Base-by-base conservation (phyloP, 345 rosid genomes). In the Odontarrhena argentea region DNA sequence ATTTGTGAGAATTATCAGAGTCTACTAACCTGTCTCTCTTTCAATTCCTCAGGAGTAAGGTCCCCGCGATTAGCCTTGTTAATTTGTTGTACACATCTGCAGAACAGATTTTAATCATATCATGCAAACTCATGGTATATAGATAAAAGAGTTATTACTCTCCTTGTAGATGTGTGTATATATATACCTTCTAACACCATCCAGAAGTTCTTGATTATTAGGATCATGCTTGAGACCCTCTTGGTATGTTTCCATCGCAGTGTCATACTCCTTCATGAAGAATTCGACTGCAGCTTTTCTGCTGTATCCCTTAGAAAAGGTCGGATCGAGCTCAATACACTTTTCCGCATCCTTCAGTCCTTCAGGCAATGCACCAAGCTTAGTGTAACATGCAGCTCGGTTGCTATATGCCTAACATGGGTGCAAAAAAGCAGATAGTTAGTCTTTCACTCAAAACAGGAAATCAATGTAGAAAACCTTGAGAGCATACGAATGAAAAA, bases 261-360 rank as follows among this genome's bases (percentile, higher is more conserved):
- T 87, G 18, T 91, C 90, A 63, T 83, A 84, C 65, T 94, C 99
- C 55, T 94, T 94, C 97, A 91, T 71, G 89, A 88, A 88, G 72
- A 94, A 91, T 46, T 91, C 87, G 11, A 86, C 38, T 5, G 96
- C 94, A 38, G 92, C 97, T 73, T 93, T 93, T 70, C 96, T 79
- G 40, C 81, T 94, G 63, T 94, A 94, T 30, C 99, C 99, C 81
- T 87, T 87, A 0, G 91, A 40, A 69, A 94, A 94, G 43, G 92
- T 84, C 52, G 96, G 96, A 80, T 94, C 90, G 10, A 94, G 85
- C 76, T 87, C 96, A 66, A 88, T 87, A 80, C 99, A 91, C 60
- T 86, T 94, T 36, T 94, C 91, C 26, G 99, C 99, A 78, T 91
- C 97, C 70, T 91, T 89, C 82, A 91, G 72, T 43, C 93, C 97